Evolutionary conservation across 1,139 yeast species (phyloP).

Genomic region (Magnusiomyces fungicola): DNA sequence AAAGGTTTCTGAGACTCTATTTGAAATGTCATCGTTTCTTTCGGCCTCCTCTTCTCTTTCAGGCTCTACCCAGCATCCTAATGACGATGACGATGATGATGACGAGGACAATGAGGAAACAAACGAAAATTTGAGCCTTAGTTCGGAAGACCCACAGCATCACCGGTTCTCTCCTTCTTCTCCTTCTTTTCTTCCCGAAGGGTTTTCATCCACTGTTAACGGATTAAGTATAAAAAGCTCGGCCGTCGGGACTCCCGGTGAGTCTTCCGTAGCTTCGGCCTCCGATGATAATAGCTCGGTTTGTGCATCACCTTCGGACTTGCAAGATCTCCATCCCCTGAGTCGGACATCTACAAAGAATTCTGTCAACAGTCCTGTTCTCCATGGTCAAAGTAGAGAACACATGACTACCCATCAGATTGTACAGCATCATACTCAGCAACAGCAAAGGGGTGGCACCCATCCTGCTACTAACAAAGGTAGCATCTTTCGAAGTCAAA

Average conservation of each 20-base stretch:
- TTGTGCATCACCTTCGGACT: background rate
- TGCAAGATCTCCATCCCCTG: background rate
- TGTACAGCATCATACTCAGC: background rate
- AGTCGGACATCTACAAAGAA: background rate
- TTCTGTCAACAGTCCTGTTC: background rate
- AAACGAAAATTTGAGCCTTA: background rate
- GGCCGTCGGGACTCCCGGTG: no score
- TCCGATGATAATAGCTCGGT: no score
- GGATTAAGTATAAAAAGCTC: no score
- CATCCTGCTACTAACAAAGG: background rate
- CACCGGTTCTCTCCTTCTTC: background rate
- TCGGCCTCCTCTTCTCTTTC: constrained; percentile 29
- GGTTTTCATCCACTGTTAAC: no score
- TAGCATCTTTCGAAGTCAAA: background rate
- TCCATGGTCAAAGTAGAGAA: background rate
- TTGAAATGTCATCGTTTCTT: constrained; percentile 23
- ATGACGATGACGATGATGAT: constrained; percentile 13
- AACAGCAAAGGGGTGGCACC: background rate
- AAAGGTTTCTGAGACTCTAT: background rate
- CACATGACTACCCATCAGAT: constrained; percentile 1
- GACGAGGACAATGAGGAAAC: constrained; percentile 7
- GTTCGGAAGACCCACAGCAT: background rate
- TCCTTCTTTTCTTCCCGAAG: background rate
- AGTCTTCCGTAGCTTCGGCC: no score
- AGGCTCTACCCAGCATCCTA: constrained; percentile 18